A percentile compares a stretch with the other conserved stretches of the same genome.
These are phyloP conservation scores for Hypoxylon rickii DNA, from an alignment of 495 filamentous ascomycete genomes.

Conservation along the genomic window DNA sequence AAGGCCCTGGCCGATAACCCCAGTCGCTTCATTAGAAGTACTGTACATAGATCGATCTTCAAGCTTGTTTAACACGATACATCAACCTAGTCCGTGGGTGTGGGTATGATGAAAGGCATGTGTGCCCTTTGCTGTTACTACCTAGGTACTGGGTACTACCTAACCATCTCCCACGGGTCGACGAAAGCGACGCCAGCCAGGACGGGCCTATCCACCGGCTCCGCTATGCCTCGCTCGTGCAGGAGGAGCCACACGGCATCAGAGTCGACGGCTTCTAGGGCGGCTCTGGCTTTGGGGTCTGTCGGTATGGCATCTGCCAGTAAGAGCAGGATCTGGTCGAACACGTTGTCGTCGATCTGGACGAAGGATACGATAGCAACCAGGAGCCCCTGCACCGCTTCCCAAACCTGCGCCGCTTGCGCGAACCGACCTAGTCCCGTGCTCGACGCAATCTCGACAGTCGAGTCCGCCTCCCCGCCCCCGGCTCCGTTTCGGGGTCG, in stretches of 20 bases:
- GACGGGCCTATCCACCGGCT: conserved; percentile 39
- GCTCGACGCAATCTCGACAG: conserved; percentile 7
- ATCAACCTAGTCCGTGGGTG: too few relatives aligned
- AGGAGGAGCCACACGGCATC: conserved; percentile 75
- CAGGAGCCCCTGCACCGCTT: conserved; percentile 60
- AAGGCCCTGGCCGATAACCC: too few relatives aligned
- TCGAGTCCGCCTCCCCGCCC: conserved; percentile 13
- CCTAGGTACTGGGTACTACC: too few relatives aligned
- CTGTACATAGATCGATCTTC: neutral
- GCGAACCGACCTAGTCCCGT: conserved; percentile 55
- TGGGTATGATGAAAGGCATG: too few relatives aligned
- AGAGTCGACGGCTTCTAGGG: conserved; percentile 63
- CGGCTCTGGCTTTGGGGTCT: conserved; percentile 53
- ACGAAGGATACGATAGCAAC: conserved; percentile 60
- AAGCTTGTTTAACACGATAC: neutral
- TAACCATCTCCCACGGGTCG: conserved; percentile 1
- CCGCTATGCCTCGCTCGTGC: conserved; percentile 46
- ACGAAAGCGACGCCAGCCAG: conserved; percentile 51
- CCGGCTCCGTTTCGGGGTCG: conserved; percentile 15
- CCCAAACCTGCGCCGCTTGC: conserved; percentile 61
- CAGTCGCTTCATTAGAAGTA: too few relatives aligned
- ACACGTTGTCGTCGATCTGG: conserved; percentile 61
- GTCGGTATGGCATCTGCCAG: conserved; percentile 56
- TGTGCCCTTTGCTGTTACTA: too few relatives aligned
- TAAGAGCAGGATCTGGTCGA: conserved; percentile 69